A percentile compares a stretch with the other conserved stretches of the same genome.
These are phyloP conservation scores for Plantago ovata DNA, from an alignment of 257 asterid genomes.

Conservation along the genomic window DNA sequence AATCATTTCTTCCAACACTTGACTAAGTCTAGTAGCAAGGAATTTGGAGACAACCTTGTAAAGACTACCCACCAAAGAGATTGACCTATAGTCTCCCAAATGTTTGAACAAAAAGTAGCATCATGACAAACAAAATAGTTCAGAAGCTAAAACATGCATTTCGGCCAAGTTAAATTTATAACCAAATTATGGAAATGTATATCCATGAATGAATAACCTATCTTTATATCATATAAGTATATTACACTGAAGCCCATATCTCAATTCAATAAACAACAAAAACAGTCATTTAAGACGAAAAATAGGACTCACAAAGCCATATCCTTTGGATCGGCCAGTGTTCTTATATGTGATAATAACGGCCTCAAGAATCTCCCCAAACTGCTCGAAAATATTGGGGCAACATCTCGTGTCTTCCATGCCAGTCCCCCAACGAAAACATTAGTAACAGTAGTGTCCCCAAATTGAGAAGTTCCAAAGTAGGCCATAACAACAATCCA, in stretches of 20 bases:
- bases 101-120: too few relatives aligned
- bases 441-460: conserved; percentile 91
- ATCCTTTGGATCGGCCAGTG: conserved; percentile 99
- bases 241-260: neutral
- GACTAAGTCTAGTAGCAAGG: too few relatives aligned
- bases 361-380: conserved; percentile 97
- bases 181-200: too few relatives aligned
- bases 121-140: too few relatives aligned
- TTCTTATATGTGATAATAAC: conserved; percentile 97
- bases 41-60: too few relatives aligned
- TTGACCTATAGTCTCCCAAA: too few relatives aligned
- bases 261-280: conserved; percentile 14
- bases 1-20: too few relatives aligned
- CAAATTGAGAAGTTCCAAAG: conserved; percentile 79
- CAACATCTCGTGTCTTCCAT: conserved; percentile 98
- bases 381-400: conserved; percentile 83
- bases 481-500: conserved; percentile 63
- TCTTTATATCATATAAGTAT: too few relatives aligned
- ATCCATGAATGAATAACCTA: too few relatives aligned
- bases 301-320: conserved; percentile 76
- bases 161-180: too few relatives aligned
- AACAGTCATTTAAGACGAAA: conserved; percentile 12
- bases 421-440: conserved; percentile 99
- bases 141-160: too few relatives aligned
- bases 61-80: too few relatives aligned